A percentile compares a stretch with the other conserved stretches of the same genome.
These are phyloP conservation scores for Huiozyma sinensis DNA, from an alignment of 805 yeast genomes.

Conservation along the genomic window DNA sequence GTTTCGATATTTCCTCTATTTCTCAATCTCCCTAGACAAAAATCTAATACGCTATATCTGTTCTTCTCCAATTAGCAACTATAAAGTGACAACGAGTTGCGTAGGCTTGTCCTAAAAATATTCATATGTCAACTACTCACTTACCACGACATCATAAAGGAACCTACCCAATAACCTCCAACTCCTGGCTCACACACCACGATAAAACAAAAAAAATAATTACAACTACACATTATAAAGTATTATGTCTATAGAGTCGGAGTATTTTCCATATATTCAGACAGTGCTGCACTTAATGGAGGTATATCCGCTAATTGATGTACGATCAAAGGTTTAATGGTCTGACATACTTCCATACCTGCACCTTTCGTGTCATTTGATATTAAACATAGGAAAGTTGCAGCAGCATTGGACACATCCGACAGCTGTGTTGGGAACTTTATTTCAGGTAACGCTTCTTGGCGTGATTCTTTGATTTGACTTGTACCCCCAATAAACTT, in stretches of 20 bases:
- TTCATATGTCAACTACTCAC: too few relatives aligned
- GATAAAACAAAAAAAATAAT: background rate
- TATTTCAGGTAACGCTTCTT: slow-evolving; percentile 18
- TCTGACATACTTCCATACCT: slow-evolving; percentile 21
- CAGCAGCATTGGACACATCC: slow-evolving; percentile 25
- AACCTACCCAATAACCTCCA: too few relatives aligned
- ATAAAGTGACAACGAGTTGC: too few relatives aligned
- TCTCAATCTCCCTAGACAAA: too few relatives aligned
- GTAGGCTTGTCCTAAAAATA: too few relatives aligned
- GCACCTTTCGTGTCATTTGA: slow-evolving; percentile 24
- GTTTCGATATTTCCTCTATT: too few relatives aligned
- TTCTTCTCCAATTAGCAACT: too few relatives aligned
- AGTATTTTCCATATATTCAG: slow-evolving; percentile 26
- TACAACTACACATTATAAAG: background rate
- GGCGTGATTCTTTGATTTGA: slow-evolving; percentile 14
- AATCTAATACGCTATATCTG: too few relatives aligned
- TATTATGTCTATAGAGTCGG: slow-evolving; percentile 8
- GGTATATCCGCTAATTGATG: slow-evolving; percentile 26
- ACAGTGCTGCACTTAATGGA: slow-evolving; percentile 21
- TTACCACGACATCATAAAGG: too few relatives aligned
- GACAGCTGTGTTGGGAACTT: slow-evolving; percentile 22
- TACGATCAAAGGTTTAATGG: slow-evolving; percentile 21
- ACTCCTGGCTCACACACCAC: too few relatives aligned
- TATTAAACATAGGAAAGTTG: slow-evolving; percentile 24
- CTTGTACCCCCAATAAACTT: slow-evolving; percentile 14